These are phyloP conservation scores for Verbascum thapsus DNA, from an alignment of 257 asterid species.

Conservation along the genomic window DNA sequence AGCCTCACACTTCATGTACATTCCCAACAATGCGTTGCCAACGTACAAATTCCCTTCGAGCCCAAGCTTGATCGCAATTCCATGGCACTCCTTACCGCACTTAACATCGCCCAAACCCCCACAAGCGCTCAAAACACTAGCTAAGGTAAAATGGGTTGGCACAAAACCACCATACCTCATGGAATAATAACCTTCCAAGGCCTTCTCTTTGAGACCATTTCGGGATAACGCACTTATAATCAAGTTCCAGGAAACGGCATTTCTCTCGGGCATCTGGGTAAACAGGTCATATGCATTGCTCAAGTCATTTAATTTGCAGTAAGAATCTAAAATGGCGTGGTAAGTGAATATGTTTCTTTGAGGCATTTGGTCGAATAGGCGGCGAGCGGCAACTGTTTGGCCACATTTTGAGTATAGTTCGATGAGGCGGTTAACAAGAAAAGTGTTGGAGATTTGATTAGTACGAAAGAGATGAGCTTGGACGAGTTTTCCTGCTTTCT, in stretches of 20 bases:
- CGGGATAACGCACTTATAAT: conserved; percentile 54
- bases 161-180: conserved; percentile 54
- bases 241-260: conserved; percentile 65
- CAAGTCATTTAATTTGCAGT: conserved; percentile 56
- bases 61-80: conserved; percentile 59
- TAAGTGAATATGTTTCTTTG: conserved; percentile 58
- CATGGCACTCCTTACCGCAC: conserved; percentile 70
- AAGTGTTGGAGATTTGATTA: conserved; percentile 43
- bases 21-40: conserved; percentile 67
- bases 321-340: conserved; percentile 62
- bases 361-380: conserved; percentile 71
- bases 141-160: conserved; percentile 66
- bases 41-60: conserved; percentile 56
- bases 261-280: conserved; percentile 58
- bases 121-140: conserved; percentile 75
- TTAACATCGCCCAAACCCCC: conserved; percentile 50
- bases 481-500: conserved; percentile 49
- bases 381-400: conserved; percentile 42
- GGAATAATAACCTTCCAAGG: conserved; percentile 49
- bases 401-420: conserved; percentile 68
- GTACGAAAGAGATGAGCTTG: conserved; percentile 60
- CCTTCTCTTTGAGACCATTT: conserved; percentile 54
- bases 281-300: conserved; percentile 50
- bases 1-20: conserved; percentile 65
- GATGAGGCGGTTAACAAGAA: conserved; percentile 58